Evolutionary conservation across 306 rosid genomes (phyloP), one percentile per base, ranked within the genome.

Genomic region (Canavalia ensiformis): DNA sequence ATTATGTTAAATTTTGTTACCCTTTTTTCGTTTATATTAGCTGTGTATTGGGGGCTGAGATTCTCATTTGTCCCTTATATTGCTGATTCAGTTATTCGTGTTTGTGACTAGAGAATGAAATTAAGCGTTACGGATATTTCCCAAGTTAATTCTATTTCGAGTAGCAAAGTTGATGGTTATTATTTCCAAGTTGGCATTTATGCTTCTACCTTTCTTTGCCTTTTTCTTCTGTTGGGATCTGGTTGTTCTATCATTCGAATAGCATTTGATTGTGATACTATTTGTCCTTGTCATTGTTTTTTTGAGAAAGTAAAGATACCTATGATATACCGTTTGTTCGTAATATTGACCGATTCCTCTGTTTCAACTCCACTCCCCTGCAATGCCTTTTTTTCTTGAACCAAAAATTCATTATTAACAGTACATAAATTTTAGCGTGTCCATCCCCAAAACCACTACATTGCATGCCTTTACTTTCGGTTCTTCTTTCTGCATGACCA

Each of bases 91-190:
- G 72, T 71, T 7, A 54, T 79, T 68, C 60, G 28, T 54, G 46
- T 58, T 57, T 75, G 55, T 86, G 80, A 64, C 78, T 70, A 78
- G 84, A 81, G 78, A 73, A 83, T 75, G 86, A 47, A 65, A 54
- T 82, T 67, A 18, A 68, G 72, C 78, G 46, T 50, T 68, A 56
- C 59, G 77, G 72, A 87, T 79, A 76, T 80, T 84, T 31, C n/a
- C 5, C 37, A 25, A 76, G 52, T 50, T 56, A 76, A 56, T 35
- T 50, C 47, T 80, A 56, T 35, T 52, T 56, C 2, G n/a, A 79
- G 9, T 46, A 50, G 66, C 44, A 5, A 8, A 57, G 7, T 67
- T 39, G 56, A 30, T 78, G 35, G 49, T 52, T 82, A n/a, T 50
- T 46, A 35, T 80, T 11, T 37, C 34, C 31, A 33, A 10, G 13